Evolutionary conservation across 805 yeast species (phyloP).

Genomic region (Kodamaea kakaduensis): DNA sequence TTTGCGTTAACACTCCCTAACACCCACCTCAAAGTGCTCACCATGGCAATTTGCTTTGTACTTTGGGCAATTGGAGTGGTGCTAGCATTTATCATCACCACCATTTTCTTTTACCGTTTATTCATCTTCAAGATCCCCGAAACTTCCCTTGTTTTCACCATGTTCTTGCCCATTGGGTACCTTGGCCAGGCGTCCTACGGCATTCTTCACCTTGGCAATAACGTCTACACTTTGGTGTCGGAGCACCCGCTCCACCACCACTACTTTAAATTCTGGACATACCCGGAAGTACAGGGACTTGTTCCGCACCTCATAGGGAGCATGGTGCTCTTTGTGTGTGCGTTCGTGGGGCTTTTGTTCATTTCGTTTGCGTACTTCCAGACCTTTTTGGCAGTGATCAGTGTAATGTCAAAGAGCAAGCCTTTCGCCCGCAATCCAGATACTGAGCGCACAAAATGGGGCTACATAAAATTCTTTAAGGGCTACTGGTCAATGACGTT

Average conservation of each 20-base stretch:
- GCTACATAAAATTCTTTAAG: conserved; percentile 18
- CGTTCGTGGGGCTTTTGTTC: conserved; percentile 39
- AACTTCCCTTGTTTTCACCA: conserved; percentile 50
- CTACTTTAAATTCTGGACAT: conserved; percentile 7
- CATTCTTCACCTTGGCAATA: conserved; percentile 50
- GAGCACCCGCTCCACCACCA: conserved; percentile 4
- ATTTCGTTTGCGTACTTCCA: conserved; percentile 56
- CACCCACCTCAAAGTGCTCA: conserved; percentile 43
- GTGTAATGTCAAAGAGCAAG: conserved; percentile 39
- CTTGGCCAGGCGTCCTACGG: conserved; percentile 82
- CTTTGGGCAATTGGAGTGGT: conserved; percentile 68
- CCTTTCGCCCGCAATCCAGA: conserved; percentile 33
- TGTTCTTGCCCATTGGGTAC: conserved; percentile 78
- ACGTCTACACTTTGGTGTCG: conserved; percentile 24
- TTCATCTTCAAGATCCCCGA: conserved; percentile 57
- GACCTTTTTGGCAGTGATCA: conserved; percentile 33
- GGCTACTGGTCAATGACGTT: conserved; percentile 81
- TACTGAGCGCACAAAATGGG: conserved; percentile 16
- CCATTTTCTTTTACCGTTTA: conserved; percentile 58
- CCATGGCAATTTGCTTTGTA: conserved; percentile 51
- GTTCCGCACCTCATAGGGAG: conserved; percentile 1
- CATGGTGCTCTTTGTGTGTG: conserved; percentile 10
- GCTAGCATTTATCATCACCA: conserved; percentile 49
- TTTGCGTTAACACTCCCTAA: conserved; percentile 44
- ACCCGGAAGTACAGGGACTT: not conserved